A percentile compares a stretch with the other conserved stretches of the same genome.
phyloP scores from a whole-genome alignment of 331 rosid species.

The Cucumis variabilis region DNA sequence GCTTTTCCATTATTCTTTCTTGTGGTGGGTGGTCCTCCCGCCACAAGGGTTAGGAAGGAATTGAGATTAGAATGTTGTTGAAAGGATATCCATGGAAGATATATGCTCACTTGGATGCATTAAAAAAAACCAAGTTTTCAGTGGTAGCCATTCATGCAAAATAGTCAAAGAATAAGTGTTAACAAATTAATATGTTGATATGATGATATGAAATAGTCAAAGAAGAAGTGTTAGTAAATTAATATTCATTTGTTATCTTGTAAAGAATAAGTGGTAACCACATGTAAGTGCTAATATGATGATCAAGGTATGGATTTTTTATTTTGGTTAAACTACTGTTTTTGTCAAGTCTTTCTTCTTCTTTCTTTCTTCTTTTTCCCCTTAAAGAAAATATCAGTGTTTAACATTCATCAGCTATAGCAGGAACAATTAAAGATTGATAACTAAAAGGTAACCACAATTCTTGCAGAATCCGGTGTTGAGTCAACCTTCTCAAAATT shows the following conservation, averaged over 20 bases:
- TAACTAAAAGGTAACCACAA: constrained; percentile 53
- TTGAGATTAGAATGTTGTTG: constrained; percentile 7
- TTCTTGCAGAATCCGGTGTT: constrained; percentile 49
- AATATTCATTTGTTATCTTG: too few relatives aligned
- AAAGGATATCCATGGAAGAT: constrained; percentile 3
- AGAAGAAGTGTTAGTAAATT: too few relatives aligned
- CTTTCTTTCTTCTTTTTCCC: neutral
- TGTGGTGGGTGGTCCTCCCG: neutral
- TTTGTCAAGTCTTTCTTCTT: neutral
- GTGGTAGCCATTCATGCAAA: neutral
- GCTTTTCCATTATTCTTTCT: neutral
- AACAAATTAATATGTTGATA: neutral
- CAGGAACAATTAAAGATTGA: constrained; percentile 29
- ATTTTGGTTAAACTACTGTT: neutral
- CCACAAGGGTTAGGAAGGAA: neutral
- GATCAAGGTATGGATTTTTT: constrained; percentile 51
- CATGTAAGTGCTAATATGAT: constrained; percentile 50
- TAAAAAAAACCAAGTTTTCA: neutral
- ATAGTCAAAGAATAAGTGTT: neutral
- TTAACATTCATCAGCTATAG: constrained; percentile 6
- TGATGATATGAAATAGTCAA: too few relatives aligned
- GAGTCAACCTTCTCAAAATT: constrained; percentile 53
- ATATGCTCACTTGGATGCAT: too few relatives aligned
- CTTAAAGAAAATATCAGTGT: neutral
- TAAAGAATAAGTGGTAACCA: constrained; percentile 16